A percentile compares a stretch with the other conserved stretches of the same genome.
phyloP scores from a whole-genome alignment of 257 asterid genomes.

The Leonotis leonurus region DNA sequence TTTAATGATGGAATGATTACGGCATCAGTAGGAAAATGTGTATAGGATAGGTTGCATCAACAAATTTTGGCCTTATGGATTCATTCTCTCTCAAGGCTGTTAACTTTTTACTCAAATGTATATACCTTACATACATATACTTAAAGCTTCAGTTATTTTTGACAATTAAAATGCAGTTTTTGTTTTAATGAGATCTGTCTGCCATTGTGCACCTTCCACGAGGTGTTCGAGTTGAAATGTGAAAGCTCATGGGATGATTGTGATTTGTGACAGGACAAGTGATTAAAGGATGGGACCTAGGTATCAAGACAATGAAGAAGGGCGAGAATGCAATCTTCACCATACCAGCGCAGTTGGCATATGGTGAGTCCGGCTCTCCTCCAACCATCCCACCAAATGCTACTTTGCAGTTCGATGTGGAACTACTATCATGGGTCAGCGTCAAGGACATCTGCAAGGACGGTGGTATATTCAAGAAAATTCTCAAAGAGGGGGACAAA shows the following conservation, averaged over 20 bases:
- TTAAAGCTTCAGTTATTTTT: not conserved
- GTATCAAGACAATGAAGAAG: constrained; percentile 74
- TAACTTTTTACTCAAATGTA: not conserved
- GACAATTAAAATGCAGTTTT: no score
- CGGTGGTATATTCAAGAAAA: constrained; percentile 66
- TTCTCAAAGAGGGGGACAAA: constrained; percentile 53
- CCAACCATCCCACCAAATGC: constrained; percentile 76
- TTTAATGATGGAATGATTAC: not conserved
- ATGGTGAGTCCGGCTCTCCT: constrained; percentile 74
- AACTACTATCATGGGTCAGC: constrained; percentile 60
- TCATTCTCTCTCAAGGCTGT: not conserved
- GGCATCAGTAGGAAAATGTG: not conserved
- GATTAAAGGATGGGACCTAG: constrained; percentile 71
- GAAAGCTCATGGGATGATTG: not conserved
- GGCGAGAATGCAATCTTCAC: constrained; percentile 67
- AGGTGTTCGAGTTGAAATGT: not conserved
- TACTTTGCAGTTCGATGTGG: constrained; percentile 68
- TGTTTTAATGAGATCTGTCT: no score
- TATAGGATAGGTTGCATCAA: not conserved
- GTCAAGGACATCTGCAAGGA: constrained; percentile 78
- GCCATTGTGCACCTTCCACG: no score
- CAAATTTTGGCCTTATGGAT: not conserved
- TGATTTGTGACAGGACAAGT: constrained; percentile 49
- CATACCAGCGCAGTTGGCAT: constrained; percentile 63
- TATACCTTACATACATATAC: not conserved